Evolutionary conservation across 768 basidiomycete species (phyloP), one percentile per base, ranked within the genome.

Genomic region (Lentinula lateritia): DNA sequence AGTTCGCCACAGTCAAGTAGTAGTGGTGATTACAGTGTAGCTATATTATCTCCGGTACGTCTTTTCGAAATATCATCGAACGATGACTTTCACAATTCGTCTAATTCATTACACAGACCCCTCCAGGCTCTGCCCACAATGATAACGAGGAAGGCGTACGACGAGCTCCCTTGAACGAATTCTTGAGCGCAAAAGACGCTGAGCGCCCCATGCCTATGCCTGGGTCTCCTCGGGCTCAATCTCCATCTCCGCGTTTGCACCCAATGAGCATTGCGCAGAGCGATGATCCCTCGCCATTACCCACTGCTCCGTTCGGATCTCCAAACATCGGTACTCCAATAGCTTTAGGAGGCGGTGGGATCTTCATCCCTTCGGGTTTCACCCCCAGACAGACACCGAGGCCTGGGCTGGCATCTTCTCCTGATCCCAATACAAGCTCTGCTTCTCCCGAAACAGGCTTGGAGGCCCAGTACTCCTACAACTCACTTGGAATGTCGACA

Each of bases 191-290:
- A 16, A 34, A 34, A 38, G 58, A 59, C 23, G 58, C 58, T n/a
- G 45, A 59, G 35, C 38, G 58, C 8, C 58, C 58, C 16, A 34
- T 50, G 18, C 58, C 58, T n/a, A 59, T 59, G 58, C 58, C 58
- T 34, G 58, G 36, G 18, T 48, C 58, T 13, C 36, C 54, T 43
- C 54, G 54, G 28, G 39, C 28, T 39, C 54, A 56, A 18, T 56
- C 54, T 12, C 41, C 55, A 16, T 56, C 55, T 16, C 55, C 55
- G 13, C 55, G 55, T 56, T 41, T 56, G 6, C 55, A 56, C 23
- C 39, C 55, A 42, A 43, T 56, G 20, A 15, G 39, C 28, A 23
- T 56, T 9, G 12, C 53, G 4, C 53, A 38, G 35, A 23, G 12
- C 46, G n/a, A 28, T 32, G 55, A 56, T 42, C 41, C 38, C 10